These are phyloP conservation scores for Trichosporon coremiiforme DNA, from an alignment of 1,284 basidiomycete genomes.

Conservation along the genomic window DNA sequence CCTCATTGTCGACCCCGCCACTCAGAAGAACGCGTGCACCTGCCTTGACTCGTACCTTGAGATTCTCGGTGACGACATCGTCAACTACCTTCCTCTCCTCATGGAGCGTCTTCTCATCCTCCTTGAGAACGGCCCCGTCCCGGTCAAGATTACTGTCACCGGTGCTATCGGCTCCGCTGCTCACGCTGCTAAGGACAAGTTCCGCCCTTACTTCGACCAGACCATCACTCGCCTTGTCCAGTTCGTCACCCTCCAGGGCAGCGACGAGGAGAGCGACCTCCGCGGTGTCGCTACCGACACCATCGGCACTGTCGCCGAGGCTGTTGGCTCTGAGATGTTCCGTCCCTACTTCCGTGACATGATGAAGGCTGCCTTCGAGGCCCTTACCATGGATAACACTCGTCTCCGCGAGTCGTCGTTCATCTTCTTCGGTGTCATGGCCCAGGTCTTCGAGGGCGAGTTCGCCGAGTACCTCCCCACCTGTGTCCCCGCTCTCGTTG, in stretches of 20 bases:
- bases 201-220: constrained; percentile 92
- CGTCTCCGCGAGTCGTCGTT: constrained; percentile 94
- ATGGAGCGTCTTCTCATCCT: constrained; percentile 93
- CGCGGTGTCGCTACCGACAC: constrained; percentile 98
- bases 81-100: constrained; percentile 87
- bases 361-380: constrained; percentile 94
- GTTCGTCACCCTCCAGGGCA: constrained; percentile 73
- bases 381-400: constrained; percentile 79
- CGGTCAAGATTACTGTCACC: constrained; percentile 92
- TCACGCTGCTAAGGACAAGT: constrained; percentile 91
- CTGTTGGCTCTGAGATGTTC: constrained; percentile 92
- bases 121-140: constrained; percentile 79
- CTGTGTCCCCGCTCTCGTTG: constrained; percentile 83
- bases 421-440: constrained; percentile 98
- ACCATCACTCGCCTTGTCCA: constrained; percentile 88
- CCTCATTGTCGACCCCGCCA: constrained; percentile 82
- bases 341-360: constrained; percentile 91
- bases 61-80: constrained; percentile 82
- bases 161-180: constrained; percentile 98
- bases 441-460: constrained; percentile 91
- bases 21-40: constrained; percentile 90
- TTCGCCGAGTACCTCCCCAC: constrained; percentile 84
- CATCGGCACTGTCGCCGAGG: constrained; percentile 95
- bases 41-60: constrained; percentile 96
- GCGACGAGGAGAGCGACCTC: constrained; percentile 78